Evolutionary conservation across 495 filamentous ascomycete species (phyloP).

Genomic region (Xylaria sp.): DNA sequence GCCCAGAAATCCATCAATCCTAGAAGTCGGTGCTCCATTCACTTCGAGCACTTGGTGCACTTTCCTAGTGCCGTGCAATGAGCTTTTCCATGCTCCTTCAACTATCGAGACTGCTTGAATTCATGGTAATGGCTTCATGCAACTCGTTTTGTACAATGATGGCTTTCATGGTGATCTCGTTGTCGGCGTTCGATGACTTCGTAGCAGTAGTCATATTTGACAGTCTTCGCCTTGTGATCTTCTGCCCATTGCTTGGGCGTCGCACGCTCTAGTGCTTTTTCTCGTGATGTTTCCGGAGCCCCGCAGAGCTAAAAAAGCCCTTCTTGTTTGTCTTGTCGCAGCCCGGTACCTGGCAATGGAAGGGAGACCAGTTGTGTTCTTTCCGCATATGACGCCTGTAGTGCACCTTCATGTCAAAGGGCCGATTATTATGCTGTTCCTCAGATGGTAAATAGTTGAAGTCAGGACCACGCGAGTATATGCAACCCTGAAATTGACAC

Average conservation of each 20-base stretch:
- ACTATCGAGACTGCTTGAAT: background rate
- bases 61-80: background rate
- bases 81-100: background rate
- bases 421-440: background rate
- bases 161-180: background rate
- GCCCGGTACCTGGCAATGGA: no score
- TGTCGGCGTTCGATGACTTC: background rate
- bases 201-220: background rate
- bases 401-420: slow-evolving; percentile 33
- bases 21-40: no score
- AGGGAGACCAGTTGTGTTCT: slow-evolving; percentile 40
- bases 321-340: slow-evolving; percentile 39
- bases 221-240: no score
- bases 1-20: no score
- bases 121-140: background rate
- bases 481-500: background rate
- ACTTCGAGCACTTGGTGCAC: no score
- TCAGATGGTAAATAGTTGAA: background rate
- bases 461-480: background rate
- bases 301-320: slow-evolving; percentile 39
- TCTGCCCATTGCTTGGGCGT: background rate
- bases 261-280: background rate
- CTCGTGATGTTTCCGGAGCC: slow-evolving; percentile 35
- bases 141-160: background rate
- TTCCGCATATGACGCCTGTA: slow-evolving; percentile 41